Evolutionary conservation across 2,329 filamentous ascomycete genomes (phyloP).

Genomic region (Colletotrichum eremochloae): DNA sequence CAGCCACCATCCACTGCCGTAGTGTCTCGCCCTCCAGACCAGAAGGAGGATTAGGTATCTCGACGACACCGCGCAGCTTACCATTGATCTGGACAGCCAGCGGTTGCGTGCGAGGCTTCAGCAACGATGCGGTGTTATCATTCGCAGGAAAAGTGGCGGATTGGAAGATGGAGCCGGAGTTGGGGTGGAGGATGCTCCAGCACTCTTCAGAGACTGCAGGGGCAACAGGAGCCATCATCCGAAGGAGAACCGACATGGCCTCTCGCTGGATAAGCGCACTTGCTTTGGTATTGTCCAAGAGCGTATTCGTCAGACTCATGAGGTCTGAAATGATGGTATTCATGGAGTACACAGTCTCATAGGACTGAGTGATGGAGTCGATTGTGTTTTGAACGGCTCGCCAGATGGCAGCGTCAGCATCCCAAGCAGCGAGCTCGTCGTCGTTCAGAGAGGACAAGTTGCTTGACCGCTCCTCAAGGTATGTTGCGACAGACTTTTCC

Average conservation of each 20-base stretch:
- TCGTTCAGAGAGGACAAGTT: slow-evolving; percentile 50
- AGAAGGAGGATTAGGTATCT: slow-evolving; percentile 67
- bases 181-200: slow-evolving; percentile 72
- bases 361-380: slow-evolving; percentile 74
- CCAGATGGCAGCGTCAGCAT: slow-evolving; percentile 68
- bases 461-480: slow-evolving; percentile 54
- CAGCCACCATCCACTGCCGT: slow-evolving; percentile 70
- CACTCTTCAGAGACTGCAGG: slow-evolving; percentile 87
- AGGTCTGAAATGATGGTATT: slow-evolving; percentile 89
- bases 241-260: slow-evolving; percentile 70
- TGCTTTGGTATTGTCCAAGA: slow-evolving; percentile 62
- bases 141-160: slow-evolving; percentile 69
- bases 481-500: slow-evolving; percentile 43
- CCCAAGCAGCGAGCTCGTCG: slow-evolving; percentile 50
- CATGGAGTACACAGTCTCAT: slow-evolving; percentile 79
- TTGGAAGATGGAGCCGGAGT: slow-evolving; percentile 56
- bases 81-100: slow-evolving; percentile 85
- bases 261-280: slow-evolving; percentile 61
- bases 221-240: slow-evolving; percentile 82
- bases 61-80: slow-evolving; percentile 77
- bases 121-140: slow-evolving; percentile 64
- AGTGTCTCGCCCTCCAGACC: slow-evolving; percentile 60
- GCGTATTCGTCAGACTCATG: slow-evolving; percentile 82
- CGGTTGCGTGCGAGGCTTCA: slow-evolving; percentile 63
- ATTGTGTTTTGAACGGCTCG: slow-evolving; percentile 77